Base-by-base conservation (phyloP, 2,329 filamentous ascomycete species). In the Sphaerulina populicola region DNA sequence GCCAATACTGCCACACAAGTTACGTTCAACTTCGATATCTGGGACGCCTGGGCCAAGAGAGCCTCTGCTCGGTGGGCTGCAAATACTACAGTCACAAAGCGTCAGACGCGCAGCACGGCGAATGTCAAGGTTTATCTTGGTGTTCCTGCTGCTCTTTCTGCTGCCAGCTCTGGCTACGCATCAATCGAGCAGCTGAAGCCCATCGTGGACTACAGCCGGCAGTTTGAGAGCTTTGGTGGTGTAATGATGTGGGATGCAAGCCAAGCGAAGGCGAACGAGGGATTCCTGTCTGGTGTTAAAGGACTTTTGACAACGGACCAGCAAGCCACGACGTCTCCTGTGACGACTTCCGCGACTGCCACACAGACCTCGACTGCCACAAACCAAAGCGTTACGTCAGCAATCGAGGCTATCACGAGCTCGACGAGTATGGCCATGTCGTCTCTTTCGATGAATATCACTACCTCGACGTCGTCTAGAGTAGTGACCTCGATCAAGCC, bases 171-270 rank as follows among this genome's bases (percentile, higher is more conserved):
- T 5, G 68, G 68, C 4, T 72, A 71, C 55, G 50, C 58, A 23
- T 56, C 56, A 33, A 49, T 60, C 8, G 53, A 55, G 36, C 57
- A 50, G 5, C 60, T 72, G 55, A 54, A 53, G 27, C 36, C 47
- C 6, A 56, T 68, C n/a, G 59, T 66, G n/a, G 56, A 59, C 27
- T 57, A 60, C n/a, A 64, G 62, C n/a, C 63, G 59, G 55, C 53
- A 51, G 1, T 60, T 66, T 38, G 54, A 53, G 1, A 70, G 67
- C 51, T 65, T 72, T 55, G 70, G 69, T 1, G 69, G 69, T 1
- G 60, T 71, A 4, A 72, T 71, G 68, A 63, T 71, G 53, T 72
- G 69, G 69, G 69, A 69, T 60, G 63, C 78, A 81, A 65, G 72
- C 86, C 66, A 68, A 56, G 66, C 64, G 7, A 61, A 59, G 44